Evolutionary conservation across 345 rosid genomes (phyloP).

Genomic region (Mercurialis annua): DNA sequence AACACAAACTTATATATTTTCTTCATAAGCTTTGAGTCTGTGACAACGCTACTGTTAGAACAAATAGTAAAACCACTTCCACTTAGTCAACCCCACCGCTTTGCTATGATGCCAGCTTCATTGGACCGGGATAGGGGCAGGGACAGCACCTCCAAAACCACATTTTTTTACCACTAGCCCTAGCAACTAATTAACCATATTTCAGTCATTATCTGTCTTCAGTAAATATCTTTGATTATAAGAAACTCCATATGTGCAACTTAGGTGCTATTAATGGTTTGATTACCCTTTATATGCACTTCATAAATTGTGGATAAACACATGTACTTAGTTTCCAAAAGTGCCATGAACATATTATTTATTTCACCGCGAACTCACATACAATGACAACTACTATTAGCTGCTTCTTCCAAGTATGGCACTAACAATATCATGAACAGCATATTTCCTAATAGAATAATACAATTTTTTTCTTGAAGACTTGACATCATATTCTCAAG

Average conservation of each 20-base stretch:
- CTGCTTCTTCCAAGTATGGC: not conserved
- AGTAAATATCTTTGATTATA: not conserved
- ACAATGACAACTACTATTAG: not conserved
- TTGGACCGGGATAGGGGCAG: not conserved
- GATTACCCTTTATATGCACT: not conserved
- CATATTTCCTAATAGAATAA: not conserved
- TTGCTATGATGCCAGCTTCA: too few species aligned
- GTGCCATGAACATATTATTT: not conserved
- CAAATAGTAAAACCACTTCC: too few species aligned
- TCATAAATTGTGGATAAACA: not conserved
- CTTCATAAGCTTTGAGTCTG: too few species aligned
- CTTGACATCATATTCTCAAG: too few species aligned
- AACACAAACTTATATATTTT: too few species aligned
- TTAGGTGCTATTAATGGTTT: not conserved
- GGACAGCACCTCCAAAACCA: not conserved
- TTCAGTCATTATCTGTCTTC: not conserved
- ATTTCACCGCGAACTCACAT: not conserved
- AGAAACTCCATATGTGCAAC: not conserved
- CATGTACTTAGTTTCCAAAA: not conserved
- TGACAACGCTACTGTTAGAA: too few species aligned
- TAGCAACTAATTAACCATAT: not conserved
- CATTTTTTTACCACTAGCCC: not conserved
- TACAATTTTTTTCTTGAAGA: not conserved
- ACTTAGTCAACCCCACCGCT: too few species aligned
- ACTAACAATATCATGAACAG: not conserved